phyloP scores from a whole-genome alignment of 2,329 filamentous ascomycete species.

The Alternaria dauci region DNA sequence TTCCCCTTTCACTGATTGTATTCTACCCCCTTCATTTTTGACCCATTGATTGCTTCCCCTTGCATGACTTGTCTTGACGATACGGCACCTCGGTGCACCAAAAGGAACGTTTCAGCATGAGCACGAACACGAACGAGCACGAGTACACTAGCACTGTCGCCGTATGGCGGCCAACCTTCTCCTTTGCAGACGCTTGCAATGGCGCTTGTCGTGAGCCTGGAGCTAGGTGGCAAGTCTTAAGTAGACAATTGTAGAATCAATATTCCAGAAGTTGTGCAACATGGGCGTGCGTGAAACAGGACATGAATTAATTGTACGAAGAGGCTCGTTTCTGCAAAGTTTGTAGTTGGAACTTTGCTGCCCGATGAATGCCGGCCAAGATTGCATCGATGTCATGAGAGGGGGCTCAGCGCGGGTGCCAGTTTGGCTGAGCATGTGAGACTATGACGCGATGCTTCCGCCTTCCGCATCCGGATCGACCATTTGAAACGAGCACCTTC shows the following conservation, averaged over 20 bases:
- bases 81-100: constrained; percentile 24
- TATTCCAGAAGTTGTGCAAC: background rate
- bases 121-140: constrained; percentile 9
- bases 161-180: constrained; percentile 4
- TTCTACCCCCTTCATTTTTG: constrained; percentile 21
- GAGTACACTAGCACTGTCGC: constrained; percentile 15
- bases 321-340: too few relatives aligned
- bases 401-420: constrained; percentile 4
- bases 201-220: constrained; percentile 23
- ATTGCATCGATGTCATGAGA: constrained; percentile 3
- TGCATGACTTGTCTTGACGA: constrained; percentile 26
- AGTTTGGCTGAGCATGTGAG: background rate
- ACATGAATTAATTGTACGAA: background rate
- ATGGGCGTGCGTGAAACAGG: constrained; percentile 1
- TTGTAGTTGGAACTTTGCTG: too few relatives aligned
- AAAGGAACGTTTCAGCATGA: constrained; percentile 27
- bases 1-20: constrained; percentile 17
- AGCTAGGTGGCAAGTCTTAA: constrained; percentile 18
- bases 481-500: constrained; percentile 16
- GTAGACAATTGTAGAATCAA: constrained; percentile 7
- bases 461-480: constrained; percentile 20
- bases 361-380: constrained; percentile 1
- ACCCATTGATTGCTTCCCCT: constrained; percentile 18
- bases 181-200: constrained; percentile 1
- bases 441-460: constrained; percentile 15